These are phyloP conservation scores for Penicillium sp. DNA, from an alignment of 2,329 filamentous ascomycete species.

Conservation along the genomic window DNA sequence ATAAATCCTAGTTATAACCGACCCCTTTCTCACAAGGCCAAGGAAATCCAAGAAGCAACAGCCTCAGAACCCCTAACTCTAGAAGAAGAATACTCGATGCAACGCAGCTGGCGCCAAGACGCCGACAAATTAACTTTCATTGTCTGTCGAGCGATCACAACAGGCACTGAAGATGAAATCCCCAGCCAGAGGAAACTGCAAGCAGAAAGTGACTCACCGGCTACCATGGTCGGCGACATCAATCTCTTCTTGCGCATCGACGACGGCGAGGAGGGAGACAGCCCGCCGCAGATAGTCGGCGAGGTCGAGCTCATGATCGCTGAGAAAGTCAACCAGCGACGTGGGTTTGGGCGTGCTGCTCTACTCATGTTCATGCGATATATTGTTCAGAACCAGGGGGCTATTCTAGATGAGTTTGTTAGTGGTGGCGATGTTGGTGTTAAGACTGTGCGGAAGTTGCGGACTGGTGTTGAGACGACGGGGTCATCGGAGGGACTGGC, in stretches of 20 bases:
- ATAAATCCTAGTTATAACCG: not conserved
- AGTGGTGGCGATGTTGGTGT: slow-evolving; percentile 9
- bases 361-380: slow-evolving; percentile 69
- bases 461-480: slow-evolving; percentile 4
- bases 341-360: slow-evolving; percentile 64
- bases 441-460: slow-evolving; percentile 15
- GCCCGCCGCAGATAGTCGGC: slow-evolving; percentile 50
- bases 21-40: not conserved
- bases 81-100: slow-evolving; percentile 84
- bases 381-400: slow-evolving; percentile 52
- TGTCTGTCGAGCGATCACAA: slow-evolving; percentile 57
- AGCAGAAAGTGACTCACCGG: slow-evolving; percentile 52
- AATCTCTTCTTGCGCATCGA: slow-evolving; percentile 73
- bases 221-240: slow-evolving; percentile 67
- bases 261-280: slow-evolving; percentile 48
- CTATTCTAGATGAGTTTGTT: slow-evolving; percentile 58
- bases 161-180: not conserved
- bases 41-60: slow-evolving; percentile 75
- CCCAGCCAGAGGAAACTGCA: slow-evolving; percentile 11
- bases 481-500: slow-evolving; percentile 2
- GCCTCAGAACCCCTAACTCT: slow-evolving; percentile 82
- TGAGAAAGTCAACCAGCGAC: slow-evolving; percentile 51
- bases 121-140: slow-evolving; percentile 92
- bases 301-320: slow-evolving; percentile 91
- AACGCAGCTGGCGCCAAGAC: slow-evolving; percentile 78